Evolutionary conservation across 2,329 filamentous ascomycete genomes (phyloP), one percentile per base, ranked within the genome.

Genomic region (Madurella mycetomatis): DNA sequence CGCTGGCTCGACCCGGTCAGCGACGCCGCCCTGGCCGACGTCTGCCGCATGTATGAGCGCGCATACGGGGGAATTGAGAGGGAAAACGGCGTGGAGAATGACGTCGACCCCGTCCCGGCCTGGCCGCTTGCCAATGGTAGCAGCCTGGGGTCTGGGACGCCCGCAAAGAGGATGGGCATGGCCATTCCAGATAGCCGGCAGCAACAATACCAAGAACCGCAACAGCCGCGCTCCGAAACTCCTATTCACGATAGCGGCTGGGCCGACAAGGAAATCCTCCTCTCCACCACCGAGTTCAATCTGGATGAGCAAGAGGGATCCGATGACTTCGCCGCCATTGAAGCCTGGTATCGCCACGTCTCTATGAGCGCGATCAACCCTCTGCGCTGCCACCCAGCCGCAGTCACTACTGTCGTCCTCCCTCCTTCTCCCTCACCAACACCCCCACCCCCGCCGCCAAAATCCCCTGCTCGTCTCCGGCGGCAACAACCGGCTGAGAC

Each of bases 1-100:
- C 76, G 78, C 56, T 82, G 80, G 75, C 70, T 84, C n/a, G 73
- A 74, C 2, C 62, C 57, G 15, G 72, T 84, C 40, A 73, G 72
- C 32, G 72, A 76, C 15, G 64, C 67, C 1, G 79, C 81, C 2
- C 66, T 86, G 9, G 61, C 65, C 0, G 81, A 84, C 40, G 76
- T 85, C 2, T 62, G 60, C 40, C 54, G 62, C 68, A 64, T 72
- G 64, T 69, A 63, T 53, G 61, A 56, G 57, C 52, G 60, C 47
- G 54, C 56, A 39, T 63, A 51, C 51, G 64, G 49, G 30, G 55
- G 50, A 32, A 62, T 55, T 0, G 61, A 62, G 31, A 43, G 34
- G 34, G 56, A 63, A 47, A 52, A 47, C 39, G 61, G 61, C 13
- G 46, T 65, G 12, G 57, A 59, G 47, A 58, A 66, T 31, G 65